Conservation (phyloP, 1,284 basidiomycete genomes). For the Papiliotrema flavescens region DNA sequence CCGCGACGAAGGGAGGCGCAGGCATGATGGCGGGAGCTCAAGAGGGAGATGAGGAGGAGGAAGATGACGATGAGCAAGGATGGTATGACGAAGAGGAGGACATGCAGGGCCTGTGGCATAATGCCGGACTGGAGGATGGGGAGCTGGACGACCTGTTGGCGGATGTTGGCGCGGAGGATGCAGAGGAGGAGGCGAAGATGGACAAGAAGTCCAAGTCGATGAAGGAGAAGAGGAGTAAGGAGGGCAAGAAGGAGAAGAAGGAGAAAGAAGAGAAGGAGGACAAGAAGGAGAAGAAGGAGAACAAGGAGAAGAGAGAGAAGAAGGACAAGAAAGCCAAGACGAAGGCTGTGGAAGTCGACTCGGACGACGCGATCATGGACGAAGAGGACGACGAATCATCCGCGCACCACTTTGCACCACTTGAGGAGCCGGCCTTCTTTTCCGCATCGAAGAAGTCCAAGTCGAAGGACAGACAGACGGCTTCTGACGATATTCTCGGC, state of each 20-base stretch:
- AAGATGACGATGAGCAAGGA: conserved; percentile 21
- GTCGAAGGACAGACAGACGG: conserved; percentile 18
- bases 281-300: conserved; percentile 31
- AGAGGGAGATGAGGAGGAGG: conserved; percentile 17
- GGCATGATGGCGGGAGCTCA: conserved; percentile 6
- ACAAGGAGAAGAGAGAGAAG: conserved; percentile 49
- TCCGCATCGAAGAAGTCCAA: conserved; percentile 23
- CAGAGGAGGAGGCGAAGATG: conserved; percentile 12
- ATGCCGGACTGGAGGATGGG: conserved; percentile 39
- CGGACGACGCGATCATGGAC: conserved; percentile 23
- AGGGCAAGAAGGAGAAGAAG: conserved; percentile 27
- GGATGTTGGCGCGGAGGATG: conserved; percentile 24
- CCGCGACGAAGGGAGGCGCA: conserved; percentile 7
- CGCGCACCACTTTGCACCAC: conserved; percentile 34
- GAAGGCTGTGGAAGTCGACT: conserved; percentile 25
- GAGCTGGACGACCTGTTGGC: conserved; percentile 38
- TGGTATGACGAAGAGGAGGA: conserved; percentile 30
- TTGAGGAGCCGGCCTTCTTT: conserved; percentile 35
- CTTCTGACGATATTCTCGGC: conserved; percentile 63
- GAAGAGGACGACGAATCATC: conserved; percentile 23
- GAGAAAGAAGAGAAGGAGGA: conserved; percentile 44
- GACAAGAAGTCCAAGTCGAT: conserved; percentile 39
- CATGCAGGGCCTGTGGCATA: conserved; percentile 35
- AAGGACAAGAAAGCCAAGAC: conserved; percentile 6
- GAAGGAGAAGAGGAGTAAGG: conserved; percentile 40